Conservation (phyloP, 768 basidiomycete species). For the Chalciporus sphaerocephalus region DNA sequence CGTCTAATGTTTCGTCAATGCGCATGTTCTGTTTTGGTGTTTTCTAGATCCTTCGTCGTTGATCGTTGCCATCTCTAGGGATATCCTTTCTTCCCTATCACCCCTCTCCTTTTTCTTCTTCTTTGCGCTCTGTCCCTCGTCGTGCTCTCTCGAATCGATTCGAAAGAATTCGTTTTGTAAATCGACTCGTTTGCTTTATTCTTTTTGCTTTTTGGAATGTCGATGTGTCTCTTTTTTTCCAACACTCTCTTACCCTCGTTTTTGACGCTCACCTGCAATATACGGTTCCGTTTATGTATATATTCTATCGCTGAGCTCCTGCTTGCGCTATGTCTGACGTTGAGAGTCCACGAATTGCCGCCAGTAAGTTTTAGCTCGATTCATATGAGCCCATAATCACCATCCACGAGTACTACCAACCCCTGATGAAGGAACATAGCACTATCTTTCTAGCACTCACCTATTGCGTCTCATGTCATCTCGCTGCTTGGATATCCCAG, state of each 20-base stretch:
- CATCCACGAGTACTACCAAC: too few relatives aligned
- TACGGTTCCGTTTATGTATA: neutral
- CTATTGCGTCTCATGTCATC: neutral
- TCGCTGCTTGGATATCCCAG: conserved; percentile 18
- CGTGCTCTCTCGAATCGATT: neutral
- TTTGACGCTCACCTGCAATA: neutral
- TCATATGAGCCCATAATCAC: too few relatives aligned
- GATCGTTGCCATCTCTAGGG: neutral
- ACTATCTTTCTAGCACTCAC: neutral
- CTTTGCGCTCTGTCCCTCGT: neutral
- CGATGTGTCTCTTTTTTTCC: neutral
- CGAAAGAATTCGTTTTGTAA: neutral
- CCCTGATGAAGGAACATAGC: too few relatives aligned
- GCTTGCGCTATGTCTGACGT: too few relatives aligned
- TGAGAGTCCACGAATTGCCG: too few relatives aligned
- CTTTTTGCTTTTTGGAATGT: neutral
- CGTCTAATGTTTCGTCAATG: neutral
- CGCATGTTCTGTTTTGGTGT: neutral
- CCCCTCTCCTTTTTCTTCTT: neutral
- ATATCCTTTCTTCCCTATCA: neutral
- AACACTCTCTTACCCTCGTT: neutral
- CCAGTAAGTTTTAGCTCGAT: too few relatives aligned
- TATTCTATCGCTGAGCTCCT: neutral
- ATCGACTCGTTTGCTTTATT: neutral
- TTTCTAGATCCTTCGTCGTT: too few relatives aligned